A percentile compares a stretch with the other conserved stretches of the same genome.
phyloP scores from a whole-genome alignment of 2,329 filamentous ascomycete genomes.

The Westerdykella aurantiaca region DNA sequence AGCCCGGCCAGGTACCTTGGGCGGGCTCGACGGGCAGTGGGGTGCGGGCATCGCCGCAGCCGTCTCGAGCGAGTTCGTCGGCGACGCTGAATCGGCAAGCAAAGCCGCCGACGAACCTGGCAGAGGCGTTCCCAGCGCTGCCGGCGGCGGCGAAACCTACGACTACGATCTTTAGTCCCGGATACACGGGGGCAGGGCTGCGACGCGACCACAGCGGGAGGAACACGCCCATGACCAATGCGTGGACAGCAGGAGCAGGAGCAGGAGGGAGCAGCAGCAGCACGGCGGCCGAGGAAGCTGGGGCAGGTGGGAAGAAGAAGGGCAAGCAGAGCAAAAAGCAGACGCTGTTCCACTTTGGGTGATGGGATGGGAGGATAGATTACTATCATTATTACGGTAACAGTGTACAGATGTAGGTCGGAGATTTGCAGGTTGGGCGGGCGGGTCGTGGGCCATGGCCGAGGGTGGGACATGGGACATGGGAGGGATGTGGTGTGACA shows the following conservation, averaged over 20 bases:
- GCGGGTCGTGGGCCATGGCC: too few relatives aligned
- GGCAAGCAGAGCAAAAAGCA: slow-evolving; percentile 49
- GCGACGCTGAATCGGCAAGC: slow-evolving; percentile 18
- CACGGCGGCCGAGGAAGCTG: slow-evolving; percentile 9
- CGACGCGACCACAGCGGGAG: slow-evolving; percentile 40
- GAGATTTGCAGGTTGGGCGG: too few relatives aligned
- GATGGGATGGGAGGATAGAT: slow-evolving; percentile 1
- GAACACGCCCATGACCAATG: slow-evolving; percentile 33
- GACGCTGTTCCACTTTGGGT: slow-evolving; percentile 48
- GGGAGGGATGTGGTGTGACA: too few relatives aligned
- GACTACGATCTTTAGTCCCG: slow-evolving; percentile 48
- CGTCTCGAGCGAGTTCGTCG: slow-evolving; percentile 29
- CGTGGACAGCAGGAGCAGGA: slow-evolving; percentile 34
- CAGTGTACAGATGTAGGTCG: background rate
- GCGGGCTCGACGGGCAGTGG: slow-evolving; percentile 26
- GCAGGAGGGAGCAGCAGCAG: slow-evolving; percentile 18
- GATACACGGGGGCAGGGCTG: slow-evolving; percentile 43
- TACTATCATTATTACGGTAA: background rate
- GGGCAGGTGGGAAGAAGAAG: slow-evolving; percentile 35
- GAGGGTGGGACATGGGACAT: too few relatives aligned
- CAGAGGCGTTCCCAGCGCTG: slow-evolving; percentile 74
- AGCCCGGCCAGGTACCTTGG: slow-evolving; percentile 34
- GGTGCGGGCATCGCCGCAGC: slow-evolving; percentile 33
- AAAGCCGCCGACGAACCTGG: slow-evolving; percentile 12
- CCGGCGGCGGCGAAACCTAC: slow-evolving; percentile 69